phyloP scores from a whole-genome alignment of 306 rosid species.

The Vicia villosa region DNA sequence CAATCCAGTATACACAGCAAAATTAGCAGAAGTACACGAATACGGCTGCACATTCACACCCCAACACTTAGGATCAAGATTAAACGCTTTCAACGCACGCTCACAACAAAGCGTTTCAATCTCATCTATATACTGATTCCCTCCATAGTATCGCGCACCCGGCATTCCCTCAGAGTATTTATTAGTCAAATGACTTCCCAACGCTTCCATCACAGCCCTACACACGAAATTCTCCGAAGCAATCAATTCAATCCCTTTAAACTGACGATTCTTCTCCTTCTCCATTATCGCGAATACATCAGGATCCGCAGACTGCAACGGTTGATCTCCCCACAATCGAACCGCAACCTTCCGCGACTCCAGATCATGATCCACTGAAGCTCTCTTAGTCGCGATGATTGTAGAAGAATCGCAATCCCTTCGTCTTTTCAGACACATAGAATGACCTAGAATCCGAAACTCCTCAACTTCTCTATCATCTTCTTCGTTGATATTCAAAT shows the following conservation, averaged over 20 bases:
- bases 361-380: conserved; percentile 51
- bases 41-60: conserved; percentile 95
- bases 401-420: conserved; percentile 65
- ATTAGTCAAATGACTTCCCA: conserved; percentile 89
- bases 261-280: conserved; percentile 80
- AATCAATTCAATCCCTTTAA: conserved; percentile 76
- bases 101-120: conserved; percentile 78
- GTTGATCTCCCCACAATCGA: conserved; percentile 72
- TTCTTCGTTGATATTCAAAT: conserved; percentile 42
- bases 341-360: conserved; percentile 63
- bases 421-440: conserved; percentile 83
- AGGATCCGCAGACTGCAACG: conserved; percentile 67
- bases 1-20: conserved; percentile 85
- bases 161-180: conserved; percentile 97
- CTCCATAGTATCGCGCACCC: conserved; percentile 77
- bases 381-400: conserved; percentile 38
- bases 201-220: conserved; percentile 84
- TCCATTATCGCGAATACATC: conserved; percentile 72
- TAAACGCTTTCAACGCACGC: conserved; percentile 76
- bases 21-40: conserved; percentile 92
- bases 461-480: conserved; percentile 74
- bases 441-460: conserved; percentile 81
- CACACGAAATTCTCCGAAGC: conserved; percentile 95
- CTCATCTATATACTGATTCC: conserved; percentile 83
- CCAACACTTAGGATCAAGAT: conserved; percentile 70